Evolutionary conservation across 306 rosid genomes (phyloP).

Genomic region (Cucurbita argyrosperma): DNA sequence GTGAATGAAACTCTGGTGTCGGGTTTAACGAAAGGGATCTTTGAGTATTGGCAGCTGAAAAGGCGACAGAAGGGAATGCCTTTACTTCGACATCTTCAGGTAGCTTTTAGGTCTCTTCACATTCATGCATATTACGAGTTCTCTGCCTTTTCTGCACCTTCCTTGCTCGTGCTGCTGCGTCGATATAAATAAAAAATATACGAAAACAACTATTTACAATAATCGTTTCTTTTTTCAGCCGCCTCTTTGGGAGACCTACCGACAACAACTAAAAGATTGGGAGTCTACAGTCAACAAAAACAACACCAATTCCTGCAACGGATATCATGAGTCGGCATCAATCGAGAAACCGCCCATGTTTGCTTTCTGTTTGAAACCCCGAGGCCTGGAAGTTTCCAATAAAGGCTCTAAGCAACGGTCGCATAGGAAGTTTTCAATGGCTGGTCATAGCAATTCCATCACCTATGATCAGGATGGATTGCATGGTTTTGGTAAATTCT

Average conservation of each 20-base stretch:
- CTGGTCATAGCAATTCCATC: slow-evolving; percentile 38
- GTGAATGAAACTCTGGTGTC: slow-evolving; percentile 31
- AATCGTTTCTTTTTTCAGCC: slow-evolving; percentile 28
- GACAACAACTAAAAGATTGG: slow-evolving; percentile 64
- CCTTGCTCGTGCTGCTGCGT: not conserved
- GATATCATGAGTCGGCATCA: slow-evolving; percentile 29
- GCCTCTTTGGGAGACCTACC: slow-evolving; percentile 77
- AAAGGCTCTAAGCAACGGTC: slow-evolving; percentile 78
- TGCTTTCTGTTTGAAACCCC: slow-evolving; percentile 92
- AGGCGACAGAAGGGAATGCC: slow-evolving; percentile 77
- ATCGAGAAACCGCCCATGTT: slow-evolving; percentile 81
- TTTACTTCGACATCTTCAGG: slow-evolving; percentile 87
- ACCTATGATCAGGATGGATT: slow-evolving; percentile 54
- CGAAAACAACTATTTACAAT: not conserved
- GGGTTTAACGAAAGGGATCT: slow-evolving; percentile 31
- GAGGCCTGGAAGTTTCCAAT: slow-evolving; percentile 70
- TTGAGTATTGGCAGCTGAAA: slow-evolving; percentile 62
- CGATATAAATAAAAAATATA: not conserved
- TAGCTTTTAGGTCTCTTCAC: slow-evolving; percentile 15
- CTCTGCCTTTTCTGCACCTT: not conserved
- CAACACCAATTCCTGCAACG: slow-evolving; percentile 23
- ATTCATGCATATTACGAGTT: not conserved
- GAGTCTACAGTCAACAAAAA: slow-evolving; percentile 45
- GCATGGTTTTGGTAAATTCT: slow-evolving; percentile 42
- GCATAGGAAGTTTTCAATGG: slow-evolving; percentile 51